phyloP scores from a whole-genome alignment of 225 moss, liverwort and hornwort genomes.

The Takakia lepidozioides region DNA sequence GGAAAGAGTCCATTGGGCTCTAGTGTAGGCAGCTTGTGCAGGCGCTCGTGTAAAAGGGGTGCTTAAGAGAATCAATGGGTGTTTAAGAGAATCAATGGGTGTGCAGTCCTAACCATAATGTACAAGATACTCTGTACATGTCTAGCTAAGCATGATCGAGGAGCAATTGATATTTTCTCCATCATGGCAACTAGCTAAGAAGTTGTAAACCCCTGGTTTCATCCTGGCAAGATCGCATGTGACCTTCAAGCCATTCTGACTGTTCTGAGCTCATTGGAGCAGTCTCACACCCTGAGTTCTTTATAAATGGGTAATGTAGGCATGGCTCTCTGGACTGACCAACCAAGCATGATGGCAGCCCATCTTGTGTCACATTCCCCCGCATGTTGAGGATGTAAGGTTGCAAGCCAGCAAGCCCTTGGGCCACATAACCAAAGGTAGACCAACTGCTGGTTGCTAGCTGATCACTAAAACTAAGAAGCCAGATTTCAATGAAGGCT shows the following conservation, averaged over 20 bases:
- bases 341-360: slow-evolving; percentile 22
- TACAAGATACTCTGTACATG: too few species aligned
- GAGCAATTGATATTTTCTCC: too few species aligned
- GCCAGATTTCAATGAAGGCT: slow-evolving; percentile 84
- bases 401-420: slow-evolving; percentile 56
- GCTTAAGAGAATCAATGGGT: too few species aligned
- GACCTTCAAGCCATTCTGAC: slow-evolving; percentile 39
- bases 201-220: slow-evolving; percentile 51
- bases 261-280: slow-evolving; percentile 17
- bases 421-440: slow-evolving; percentile 84
- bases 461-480: slow-evolving; percentile 64
- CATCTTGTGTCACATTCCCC: slow-evolving; percentile 12
- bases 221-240: slow-evolving; percentile 57
- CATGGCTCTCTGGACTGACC: slow-evolving; percentile 77
- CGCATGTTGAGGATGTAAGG: slow-evolving; percentile 68
- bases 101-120: too few species aligned
- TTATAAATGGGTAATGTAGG: slow-evolving; percentile 48
- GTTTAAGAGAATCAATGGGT: too few species aligned
- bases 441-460: slow-evolving; percentile 77
- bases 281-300: slow-evolving; percentile 1
- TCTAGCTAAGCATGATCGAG: too few species aligned
- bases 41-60: too few species aligned
- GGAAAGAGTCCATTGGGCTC: too few species aligned
- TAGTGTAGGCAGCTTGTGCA: too few species aligned
- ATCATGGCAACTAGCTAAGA: not conserved